Percentiles rank a stretch among this genome's conserved stretches.
Conservation (phyloP, 352 stramenopile genomes). For the Pythium chondricola region DNA sequence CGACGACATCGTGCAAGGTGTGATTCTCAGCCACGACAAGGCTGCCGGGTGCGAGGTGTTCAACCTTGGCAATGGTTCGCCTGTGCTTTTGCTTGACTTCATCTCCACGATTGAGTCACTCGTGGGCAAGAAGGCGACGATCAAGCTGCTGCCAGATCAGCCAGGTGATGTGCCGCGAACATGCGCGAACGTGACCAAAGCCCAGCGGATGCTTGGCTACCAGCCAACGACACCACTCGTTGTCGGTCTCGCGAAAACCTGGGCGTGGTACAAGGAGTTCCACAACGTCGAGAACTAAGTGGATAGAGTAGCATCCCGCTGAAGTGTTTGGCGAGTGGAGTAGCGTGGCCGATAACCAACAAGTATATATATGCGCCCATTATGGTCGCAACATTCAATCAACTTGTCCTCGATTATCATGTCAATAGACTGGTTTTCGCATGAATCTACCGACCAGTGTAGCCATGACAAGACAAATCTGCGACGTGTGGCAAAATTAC, state of each 20-base stretch:
- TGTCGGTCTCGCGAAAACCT: conserved; percentile 91
- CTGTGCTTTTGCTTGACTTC: conserved; percentile 91
- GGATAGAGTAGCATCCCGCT: not conserved
- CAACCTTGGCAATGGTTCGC: conserved; percentile 94
- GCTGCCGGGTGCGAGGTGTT: conserved; percentile 91
- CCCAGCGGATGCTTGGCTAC: conserved; percentile 93
- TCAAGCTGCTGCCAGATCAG: conserved; percentile 92
- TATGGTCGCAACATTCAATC: too few species aligned
- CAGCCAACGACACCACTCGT: conserved; percentile 89
- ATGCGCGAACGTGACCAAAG: conserved; percentile 95
- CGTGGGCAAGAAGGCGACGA: conserved; percentile 91
- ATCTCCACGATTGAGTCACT: conserved; percentile 94
- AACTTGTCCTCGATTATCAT: too few species aligned
- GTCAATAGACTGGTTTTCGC: too few species aligned
- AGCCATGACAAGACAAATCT: too few species aligned
- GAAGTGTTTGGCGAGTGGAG: not conserved
- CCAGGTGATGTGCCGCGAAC: conserved; percentile 95
- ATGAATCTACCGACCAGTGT: too few species aligned
- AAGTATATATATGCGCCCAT: too few species aligned
- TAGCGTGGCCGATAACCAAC: too few species aligned
- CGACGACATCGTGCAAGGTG: conserved; percentile 96
- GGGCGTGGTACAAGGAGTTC: conserved; percentile 89
- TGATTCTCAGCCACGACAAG: conserved; percentile 74
- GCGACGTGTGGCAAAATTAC: too few species aligned
- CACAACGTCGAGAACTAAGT: conserved; percentile 25